Base-by-base conservation (phyloP, 768 basidiomycete genomes). In the Russula vinacea region DNA sequence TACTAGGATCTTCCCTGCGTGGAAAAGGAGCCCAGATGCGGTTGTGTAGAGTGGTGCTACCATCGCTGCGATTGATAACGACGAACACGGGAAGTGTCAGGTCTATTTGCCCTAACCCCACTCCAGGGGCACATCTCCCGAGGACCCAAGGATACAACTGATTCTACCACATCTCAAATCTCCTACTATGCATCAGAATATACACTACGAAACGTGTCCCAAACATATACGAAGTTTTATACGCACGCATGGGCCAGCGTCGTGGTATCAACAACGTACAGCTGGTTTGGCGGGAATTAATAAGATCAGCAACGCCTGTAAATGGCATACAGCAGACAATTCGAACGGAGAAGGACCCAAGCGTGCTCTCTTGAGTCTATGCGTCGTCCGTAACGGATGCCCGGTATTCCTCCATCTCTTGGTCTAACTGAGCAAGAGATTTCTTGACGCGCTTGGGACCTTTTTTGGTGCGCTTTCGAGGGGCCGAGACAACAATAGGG, bases 21-120 rank as follows among this genome's bases (percentile, higher is more conserved):
- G 92, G 72, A 87, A 94, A 47, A 94, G 84, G 32, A 92, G 80
- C 14, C 90, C 90, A 59, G 89, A 92, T 50, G 83, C 93, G 11
- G 95, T 98, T 8, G 91, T 94, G 74, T 97, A 98, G 52, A 98
- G 78, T 3, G 95, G 95, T n/a, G 94, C 95, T 17, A 89, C 92
- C 94, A 96, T 54, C 22, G 17, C 52, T 9, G 39, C 39, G 19
- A 50, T 35, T 17, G 58, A 49, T 37, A 2, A 33, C 7, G 13
- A 5, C n/a, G 9, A 17, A n/a, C 14, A 40, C 4, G 6, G 42
- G 10, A 22, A 14, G 29, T 2, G 42, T n/a, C 22, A 13, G 17
- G 10, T 17, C 17, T 5, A 19, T 22, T 35, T 22, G 39, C 54
- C 62, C 53, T 67, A 67, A 65, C 66, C 58, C 66, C 59, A 59